Conservation (phyloP, 2,329 filamentous ascomycete genomes). For the Fusarium fujikuroi region DNA sequence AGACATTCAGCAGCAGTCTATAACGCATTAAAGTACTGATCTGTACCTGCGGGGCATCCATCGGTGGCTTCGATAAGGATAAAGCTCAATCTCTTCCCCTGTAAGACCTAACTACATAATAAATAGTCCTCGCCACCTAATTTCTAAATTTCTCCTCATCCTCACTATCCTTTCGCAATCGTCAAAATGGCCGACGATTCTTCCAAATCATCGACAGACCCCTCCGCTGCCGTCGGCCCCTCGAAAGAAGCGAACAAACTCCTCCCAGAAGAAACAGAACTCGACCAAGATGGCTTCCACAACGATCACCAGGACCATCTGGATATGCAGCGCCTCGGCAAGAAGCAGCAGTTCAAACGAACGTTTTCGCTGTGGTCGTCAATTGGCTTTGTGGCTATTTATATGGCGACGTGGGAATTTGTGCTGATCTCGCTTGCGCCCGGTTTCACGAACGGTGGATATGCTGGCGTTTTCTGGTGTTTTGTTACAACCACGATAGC, state of each 20-base stretch:
- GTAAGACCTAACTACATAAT: background rate
- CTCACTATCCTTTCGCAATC: background rate
- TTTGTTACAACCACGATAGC: constrained; percentile 12
- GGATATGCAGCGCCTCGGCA: constrained; percentile 29
- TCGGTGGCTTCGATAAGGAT: background rate
- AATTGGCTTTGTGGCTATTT: constrained; percentile 28
- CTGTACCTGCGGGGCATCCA: background rate
- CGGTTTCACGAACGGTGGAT: constrained; percentile 21
- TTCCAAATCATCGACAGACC: constrained; percentile 7
- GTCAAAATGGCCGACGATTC: background rate
- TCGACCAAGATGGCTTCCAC: constrained; percentile 24
- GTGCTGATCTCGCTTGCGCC: constrained; percentile 27
- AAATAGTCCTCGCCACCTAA: background rate
- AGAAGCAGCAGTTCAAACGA: constrained; percentile 28
- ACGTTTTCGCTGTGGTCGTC: constrained; percentile 27
- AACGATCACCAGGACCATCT: constrained; percentile 23
- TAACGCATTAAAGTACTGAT: background rate
- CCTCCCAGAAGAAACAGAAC: background rate
- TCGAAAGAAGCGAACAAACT: constrained; percentile 8
- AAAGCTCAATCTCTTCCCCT: background rate
- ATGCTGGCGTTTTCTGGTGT: constrained; percentile 29
- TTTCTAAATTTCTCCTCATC: background rate
- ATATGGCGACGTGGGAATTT: constrained; percentile 33
- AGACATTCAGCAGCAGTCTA: accelerated
- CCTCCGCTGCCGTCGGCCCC: background rate